Evolutionary conservation across 495 filamentous ascomycete genomes (phyloP).

Genomic region (Penicillium flavigenum): DNA sequence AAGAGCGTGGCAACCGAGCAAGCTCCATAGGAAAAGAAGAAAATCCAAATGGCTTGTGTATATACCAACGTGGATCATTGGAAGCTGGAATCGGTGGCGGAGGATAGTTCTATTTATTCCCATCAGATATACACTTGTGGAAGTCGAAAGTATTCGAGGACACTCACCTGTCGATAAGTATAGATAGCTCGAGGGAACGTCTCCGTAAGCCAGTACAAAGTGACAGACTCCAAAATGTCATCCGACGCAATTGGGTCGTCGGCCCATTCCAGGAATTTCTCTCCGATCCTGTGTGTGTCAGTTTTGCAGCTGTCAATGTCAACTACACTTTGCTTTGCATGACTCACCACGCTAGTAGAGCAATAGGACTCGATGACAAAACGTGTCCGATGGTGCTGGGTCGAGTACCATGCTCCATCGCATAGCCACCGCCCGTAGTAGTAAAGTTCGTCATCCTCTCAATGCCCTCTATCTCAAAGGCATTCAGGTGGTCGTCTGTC

Average conservation of each 20-base stretch:
- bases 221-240: slow-evolving; percentile 56
- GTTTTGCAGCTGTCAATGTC: neutral
- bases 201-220: slow-evolving; percentile 66
- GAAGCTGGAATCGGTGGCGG: slow-evolving; percentile 18
- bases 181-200: slow-evolving; percentile 59
- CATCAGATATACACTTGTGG: neutral
- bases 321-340: neutral
- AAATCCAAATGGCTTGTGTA: slow-evolving; percentile 59
- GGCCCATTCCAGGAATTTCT: slow-evolving; percentile 66
- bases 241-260: slow-evolving; percentile 53
- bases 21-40: slow-evolving; percentile 58
- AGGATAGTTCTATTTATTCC: slow-evolving; percentile 20
- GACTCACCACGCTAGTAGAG: slow-evolving; percentile 62
- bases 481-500: slow-evolving; percentile 44
- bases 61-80: slow-evolving; percentile 35
- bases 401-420: slow-evolving; percentile 56
- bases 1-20: slow-evolving; percentile 46
- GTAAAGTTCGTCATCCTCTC: slow-evolving; percentile 36
- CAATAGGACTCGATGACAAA: slow-evolving; percentile 56
- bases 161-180: slow-evolving; percentile 47
- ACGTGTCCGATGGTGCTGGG: slow-evolving; percentile 62
- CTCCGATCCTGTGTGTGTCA: slow-evolving; percentile 52
- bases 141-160: neutral
- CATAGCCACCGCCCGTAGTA: slow-evolving; percentile 51
- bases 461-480: slow-evolving; percentile 36